These are phyloP conservation scores for Saccharomycopsis guyanensis DNA, from an alignment of 805 yeast genomes.

Conservation along the genomic window DNA sequence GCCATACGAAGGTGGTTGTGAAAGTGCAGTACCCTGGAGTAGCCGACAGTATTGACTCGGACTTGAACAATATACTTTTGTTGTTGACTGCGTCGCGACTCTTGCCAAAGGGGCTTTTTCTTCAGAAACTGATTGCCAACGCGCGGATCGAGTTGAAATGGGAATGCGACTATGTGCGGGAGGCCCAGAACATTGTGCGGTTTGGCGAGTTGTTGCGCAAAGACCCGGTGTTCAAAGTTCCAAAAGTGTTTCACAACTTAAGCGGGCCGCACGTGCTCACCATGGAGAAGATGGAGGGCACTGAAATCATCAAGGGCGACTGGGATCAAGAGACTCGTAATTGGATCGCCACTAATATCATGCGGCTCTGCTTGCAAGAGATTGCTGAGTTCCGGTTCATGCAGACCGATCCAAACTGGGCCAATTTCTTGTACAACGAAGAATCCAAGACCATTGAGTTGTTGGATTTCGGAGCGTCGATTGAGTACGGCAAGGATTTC, in stretches of 20 bases:
- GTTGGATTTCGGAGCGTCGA: conserved; percentile 92
- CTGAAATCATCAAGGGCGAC: conserved; percentile 68
- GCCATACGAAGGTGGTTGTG: conserved; percentile 70
- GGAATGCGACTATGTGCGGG: conserved; percentile 95
- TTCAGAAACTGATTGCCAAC: conserved; percentile 86
- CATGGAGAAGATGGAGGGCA: conserved; percentile 83
- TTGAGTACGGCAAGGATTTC: conserved; percentile 66
- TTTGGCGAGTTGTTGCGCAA: conserved; percentile 56
- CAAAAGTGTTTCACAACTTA: conserved; percentile 66
- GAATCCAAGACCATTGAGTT: conserved; percentile 70
- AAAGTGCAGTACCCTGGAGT: conserved; percentile 98
- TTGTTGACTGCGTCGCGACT: conserved; percentile 79
- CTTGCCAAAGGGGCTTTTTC: conserved; percentile 83
- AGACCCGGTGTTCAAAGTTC: conserved; percentile 65
- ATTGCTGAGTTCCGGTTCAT: conserved; percentile 79
- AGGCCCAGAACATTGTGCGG: conserved; percentile 66
- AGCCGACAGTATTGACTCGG: conserved; percentile 87
- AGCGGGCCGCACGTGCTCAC: conserved; percentile 82
- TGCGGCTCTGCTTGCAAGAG: conserved; percentile 82
- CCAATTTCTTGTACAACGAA: conserved; percentile 81
- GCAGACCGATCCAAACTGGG: conserved; percentile 99
- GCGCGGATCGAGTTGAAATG: conserved; percentile 90
- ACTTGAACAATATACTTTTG: conserved; percentile 76
- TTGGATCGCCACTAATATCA: conserved; percentile 77
- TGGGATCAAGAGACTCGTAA: conserved; percentile 68